phyloP scores from a whole-genome alignment of 768 basidiomycete genomes.

The Boletus reticuloceps region DNA sequence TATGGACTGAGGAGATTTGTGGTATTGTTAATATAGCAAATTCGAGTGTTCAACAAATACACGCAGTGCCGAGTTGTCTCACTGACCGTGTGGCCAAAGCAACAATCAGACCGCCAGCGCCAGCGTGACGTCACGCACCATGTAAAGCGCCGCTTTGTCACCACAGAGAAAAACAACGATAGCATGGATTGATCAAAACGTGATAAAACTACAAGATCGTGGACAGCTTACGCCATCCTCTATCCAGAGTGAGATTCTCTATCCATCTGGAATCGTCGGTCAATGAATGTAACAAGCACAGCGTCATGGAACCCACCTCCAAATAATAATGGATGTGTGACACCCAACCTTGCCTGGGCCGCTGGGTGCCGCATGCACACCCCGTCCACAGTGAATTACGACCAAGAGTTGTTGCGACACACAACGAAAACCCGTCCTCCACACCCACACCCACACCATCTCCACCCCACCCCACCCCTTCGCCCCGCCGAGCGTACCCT shows the following conservation, averaged over 20 bases:
- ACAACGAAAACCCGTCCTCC: slow-evolving; percentile 1
- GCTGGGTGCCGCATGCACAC: background rate
- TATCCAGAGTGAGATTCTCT: slow-evolving; percentile 10
- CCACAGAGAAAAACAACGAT: background rate
- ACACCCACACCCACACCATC: background rate
- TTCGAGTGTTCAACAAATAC: slow-evolving; percentile 14
- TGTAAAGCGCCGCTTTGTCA: slow-evolving; percentile 16
- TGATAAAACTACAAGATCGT: slow-evolving; percentile 27
- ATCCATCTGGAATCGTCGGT: slow-evolving; percentile 6
- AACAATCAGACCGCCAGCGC: slow-evolving; percentile 8
- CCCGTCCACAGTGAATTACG: background rate
- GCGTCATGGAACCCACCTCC: slow-evolving; percentile 16
- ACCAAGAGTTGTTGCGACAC: slow-evolving; percentile 6
- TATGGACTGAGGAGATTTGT: background rate
- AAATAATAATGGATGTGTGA: slow-evolving; percentile 14
- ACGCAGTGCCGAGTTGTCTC: slow-evolving; percentile 19
- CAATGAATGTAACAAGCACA: background rate
- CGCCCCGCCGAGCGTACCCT: slow-evolving; percentile 70
- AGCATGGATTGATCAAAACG: slow-evolving; percentile 28
- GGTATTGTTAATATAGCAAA: slow-evolving; percentile 5
- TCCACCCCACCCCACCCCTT: slow-evolving; percentile 29
- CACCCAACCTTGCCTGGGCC: slow-evolving; percentile 9
- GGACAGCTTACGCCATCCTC: slow-evolving; percentile 7
- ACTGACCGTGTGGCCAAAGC: slow-evolving; percentile 1
- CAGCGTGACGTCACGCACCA: slow-evolving; percentile 34